phyloP scores from a whole-genome alignment of 2,329 filamentous ascomycete genomes.

The Botryotinia convoluta region DNA sequence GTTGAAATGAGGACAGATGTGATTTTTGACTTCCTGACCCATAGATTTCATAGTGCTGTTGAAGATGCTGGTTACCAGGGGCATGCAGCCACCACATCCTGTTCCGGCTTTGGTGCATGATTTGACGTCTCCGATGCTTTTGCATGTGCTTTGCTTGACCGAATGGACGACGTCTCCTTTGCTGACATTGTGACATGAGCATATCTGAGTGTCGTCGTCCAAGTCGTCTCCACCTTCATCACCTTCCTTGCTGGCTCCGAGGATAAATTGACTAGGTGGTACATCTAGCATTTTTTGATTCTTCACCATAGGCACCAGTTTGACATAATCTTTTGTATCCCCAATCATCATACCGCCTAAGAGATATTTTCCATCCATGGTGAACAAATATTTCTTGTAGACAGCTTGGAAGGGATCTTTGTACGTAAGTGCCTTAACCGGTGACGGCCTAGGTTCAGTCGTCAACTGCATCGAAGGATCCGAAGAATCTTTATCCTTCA shows the following conservation, averaged over 20 bases:
- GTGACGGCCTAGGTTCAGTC: conserved; percentile 53
- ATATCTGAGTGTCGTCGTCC: conserved; percentile 82
- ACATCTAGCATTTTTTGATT: conserved; percentile 75
- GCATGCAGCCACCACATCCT: conserved; percentile 87
- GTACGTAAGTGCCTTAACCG: conserved; percentile 82
- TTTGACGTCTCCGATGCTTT: conserved; percentile 78
- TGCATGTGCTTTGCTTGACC: conserved; percentile 77
- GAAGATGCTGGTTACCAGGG: conserved; percentile 84
- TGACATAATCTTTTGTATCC: conserved; percentile 86
- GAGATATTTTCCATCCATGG: conserved; percentile 82
- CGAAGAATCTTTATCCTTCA: conserved; percentile 43
- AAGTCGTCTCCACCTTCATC: conserved; percentile 76
- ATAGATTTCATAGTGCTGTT: conserved; percentile 82
- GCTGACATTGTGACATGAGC: conserved; percentile 88
- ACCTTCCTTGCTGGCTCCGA: conserved; percentile 71
- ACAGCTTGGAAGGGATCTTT: conserved; percentile 84
- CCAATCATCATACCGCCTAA: conserved; percentile 98
- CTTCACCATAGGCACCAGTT: conserved; percentile 83
- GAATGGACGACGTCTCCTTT: conserved; percentile 74
- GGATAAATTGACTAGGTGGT: conserved; percentile 77
- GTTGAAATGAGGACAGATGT: conserved; percentile 80
- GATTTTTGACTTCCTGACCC: conserved; percentile 83
- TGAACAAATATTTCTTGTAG: conserved; percentile 94
- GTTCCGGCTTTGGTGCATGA: conserved; percentile 89
- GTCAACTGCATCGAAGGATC: conserved; percentile 49